Percentiles rank a stretch among this genome's conserved stretches.
These are phyloP conservation scores for Thinopyrum elongatum DNA, from an alignment of 176 grass and related monocot species.

Conservation along the genomic window DNA sequence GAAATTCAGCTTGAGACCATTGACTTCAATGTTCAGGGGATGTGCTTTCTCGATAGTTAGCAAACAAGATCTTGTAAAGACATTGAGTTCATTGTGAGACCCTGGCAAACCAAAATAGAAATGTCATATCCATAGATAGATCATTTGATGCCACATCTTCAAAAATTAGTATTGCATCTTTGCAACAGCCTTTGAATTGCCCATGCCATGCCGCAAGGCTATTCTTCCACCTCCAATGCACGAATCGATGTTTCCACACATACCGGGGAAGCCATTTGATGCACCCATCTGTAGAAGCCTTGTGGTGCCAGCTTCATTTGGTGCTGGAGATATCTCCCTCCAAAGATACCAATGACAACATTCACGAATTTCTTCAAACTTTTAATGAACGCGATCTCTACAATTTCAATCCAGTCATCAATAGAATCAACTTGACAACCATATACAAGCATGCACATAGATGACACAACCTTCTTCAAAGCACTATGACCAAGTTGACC, in stretches of 20 bases:
- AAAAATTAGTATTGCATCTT: too few species aligned
- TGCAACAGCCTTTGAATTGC: too few species aligned
- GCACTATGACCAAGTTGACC: background rate
- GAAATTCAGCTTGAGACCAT: too few species aligned
- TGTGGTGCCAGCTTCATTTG: background rate
- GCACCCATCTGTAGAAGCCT: background rate
- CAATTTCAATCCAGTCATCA: background rate
- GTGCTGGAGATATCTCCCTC: background rate
- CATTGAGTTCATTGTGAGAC: too few species aligned
- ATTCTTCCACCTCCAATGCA: background rate
- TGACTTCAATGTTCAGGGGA: too few species aligned
- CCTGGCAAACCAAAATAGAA: too few species aligned
- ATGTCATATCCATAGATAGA: too few species aligned
- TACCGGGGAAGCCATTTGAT: background rate
- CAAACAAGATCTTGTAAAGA: too few species aligned
- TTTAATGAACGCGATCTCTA: background rate
- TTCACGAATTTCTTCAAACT: background rate
- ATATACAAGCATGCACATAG: background rate
- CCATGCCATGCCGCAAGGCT: too few species aligned
- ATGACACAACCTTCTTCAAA: background rate
- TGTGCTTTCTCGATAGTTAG: too few species aligned
- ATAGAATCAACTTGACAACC: background rate
- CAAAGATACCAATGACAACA: background rate
- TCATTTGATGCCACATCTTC: too few species aligned
- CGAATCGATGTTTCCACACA: background rate